Base-by-base conservation (phyloP, 2,329 filamentous ascomycete genomes). In the Sphaceloma murrayae region DNA sequence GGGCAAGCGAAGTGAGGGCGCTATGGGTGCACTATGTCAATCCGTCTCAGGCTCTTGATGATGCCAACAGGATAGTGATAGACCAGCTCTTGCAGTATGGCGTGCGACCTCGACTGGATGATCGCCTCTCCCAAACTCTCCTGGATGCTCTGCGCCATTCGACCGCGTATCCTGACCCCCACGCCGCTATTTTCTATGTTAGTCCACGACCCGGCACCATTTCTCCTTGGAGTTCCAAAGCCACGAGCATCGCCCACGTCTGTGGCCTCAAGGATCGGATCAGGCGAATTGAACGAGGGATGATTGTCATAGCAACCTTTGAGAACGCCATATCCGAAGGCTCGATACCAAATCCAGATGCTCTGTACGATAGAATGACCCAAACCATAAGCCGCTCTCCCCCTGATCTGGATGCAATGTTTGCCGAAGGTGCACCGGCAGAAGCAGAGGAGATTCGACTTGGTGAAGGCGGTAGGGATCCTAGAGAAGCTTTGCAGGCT, bases 151-250 rank as follows among this genome's bases (percentile, higher is more conserved):
- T 71, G 42, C 57, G 61, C 48, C 70, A 72, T 51, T 66, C 67
- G 49, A 67, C 68, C 48, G 62, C 67, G 58, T 69, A 65, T 49
- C 62, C 55, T 54, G 71, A 75, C 48, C 66, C 70, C 43, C 43
- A 42, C n/a, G 62, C 69, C 47, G 68, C 70, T 32, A 69, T 80
- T 50, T 74, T 84, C 60, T 85, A 87, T 59, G 73, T 94, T 47
- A 78, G 75, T 34, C 89, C 89, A 14, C 77, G 89, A 53, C 83
- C 84, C 13, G 78, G 78, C 55, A 88, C 78, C 2, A 80, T 94
- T 53, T 95, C 88, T 30, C 91, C 91, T 60, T 98, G 91, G 91
- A 95, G 87, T 65, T 94, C 88, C 46, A 88, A 95, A 64, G 89
- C 88, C 19, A 94, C 89, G 34, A 89, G 80, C 60, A 95, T 96